phyloP scores from a whole-genome alignment of 2,329 filamentous ascomycete genomes.

The Paecilomyces fulvus region DNA sequence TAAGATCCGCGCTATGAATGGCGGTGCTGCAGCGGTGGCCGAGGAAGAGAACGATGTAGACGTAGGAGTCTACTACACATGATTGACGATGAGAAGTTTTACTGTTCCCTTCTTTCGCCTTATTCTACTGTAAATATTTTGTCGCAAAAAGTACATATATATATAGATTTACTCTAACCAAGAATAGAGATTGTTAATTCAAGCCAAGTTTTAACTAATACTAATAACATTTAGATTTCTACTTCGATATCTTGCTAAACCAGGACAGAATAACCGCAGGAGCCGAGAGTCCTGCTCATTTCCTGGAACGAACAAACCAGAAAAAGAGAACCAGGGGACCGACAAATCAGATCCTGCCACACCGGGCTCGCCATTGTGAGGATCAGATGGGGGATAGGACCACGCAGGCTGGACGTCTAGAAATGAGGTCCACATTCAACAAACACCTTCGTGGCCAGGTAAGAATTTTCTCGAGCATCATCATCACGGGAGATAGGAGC shows the following conservation, averaged over 20 bases:
- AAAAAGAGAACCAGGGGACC: neutral
- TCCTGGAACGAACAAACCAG: constrained; percentile 2
- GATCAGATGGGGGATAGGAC: neutral
- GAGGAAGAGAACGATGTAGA: neutral
- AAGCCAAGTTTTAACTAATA: neutral
- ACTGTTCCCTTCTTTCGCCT: too few relatives aligned
- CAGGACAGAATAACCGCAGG: neutral
- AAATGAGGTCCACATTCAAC: neutral
- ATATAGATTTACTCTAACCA: neutral
- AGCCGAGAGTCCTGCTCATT: neutral
- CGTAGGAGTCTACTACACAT: neutral
- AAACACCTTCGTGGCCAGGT: neutral
- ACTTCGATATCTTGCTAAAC: neutral
- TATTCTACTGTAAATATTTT: neutral
- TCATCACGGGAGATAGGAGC: constrained; percentile 1
- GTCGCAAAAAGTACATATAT: neutral
- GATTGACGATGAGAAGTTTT: neutral
- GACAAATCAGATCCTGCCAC: neutral
- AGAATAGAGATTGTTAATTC: neutral
- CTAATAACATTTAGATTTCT: neutral
- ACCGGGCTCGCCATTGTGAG: neutral
- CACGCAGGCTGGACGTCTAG: neutral
- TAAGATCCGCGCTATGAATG: neutral
- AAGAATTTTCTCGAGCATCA: neutral
- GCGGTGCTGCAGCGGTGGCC: neutral